Percentiles rank a stretch among this genome's conserved stretches.
Conservation (phyloP, 306 rosid species). For the Dalbergia oliveri region DNA sequence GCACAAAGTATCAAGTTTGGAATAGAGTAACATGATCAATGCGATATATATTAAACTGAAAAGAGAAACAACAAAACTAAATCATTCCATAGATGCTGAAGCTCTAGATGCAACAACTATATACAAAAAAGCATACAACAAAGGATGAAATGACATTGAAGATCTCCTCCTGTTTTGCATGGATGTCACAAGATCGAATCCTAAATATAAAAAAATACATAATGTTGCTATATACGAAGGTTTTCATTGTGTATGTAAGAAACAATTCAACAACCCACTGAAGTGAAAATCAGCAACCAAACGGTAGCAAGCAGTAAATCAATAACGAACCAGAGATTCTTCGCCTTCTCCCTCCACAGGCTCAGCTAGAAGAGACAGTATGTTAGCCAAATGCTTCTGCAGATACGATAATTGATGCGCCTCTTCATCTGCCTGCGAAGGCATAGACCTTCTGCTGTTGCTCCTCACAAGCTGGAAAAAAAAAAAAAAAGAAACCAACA, state of each 20-base stretch:
- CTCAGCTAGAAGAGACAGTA: conserved; percentile 91
- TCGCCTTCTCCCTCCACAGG: conserved; percentile 93
- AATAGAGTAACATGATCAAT: conserved; percentile 19
- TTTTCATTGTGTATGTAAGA: background rate
- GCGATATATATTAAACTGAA: background rate
- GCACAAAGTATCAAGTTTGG: conserved; percentile 26
- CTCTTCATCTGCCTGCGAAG: conserved; percentile 96
- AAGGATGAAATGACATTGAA: conserved; percentile 14
- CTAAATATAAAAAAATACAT: background rate
- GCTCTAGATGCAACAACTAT: conserved; percentile 6
- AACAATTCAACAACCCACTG: background rate
- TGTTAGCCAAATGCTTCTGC: conserved; percentile 91
- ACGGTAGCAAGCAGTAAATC: conserved; percentile 37
- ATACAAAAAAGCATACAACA: conserved; percentile 18
- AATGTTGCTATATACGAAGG: background rate
- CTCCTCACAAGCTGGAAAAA: conserved; percentile 93
- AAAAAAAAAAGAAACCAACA: background rate
- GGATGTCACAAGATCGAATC: conserved; percentile 35
- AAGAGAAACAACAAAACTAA: background rate
- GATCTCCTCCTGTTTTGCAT: conserved; percentile 34
- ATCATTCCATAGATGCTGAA: conserved; percentile 27
- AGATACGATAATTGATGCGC: conserved; percentile 95
- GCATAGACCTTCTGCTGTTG: conserved; percentile 89
- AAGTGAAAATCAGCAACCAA: conserved; percentile 28
- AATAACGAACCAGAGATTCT: conserved; percentile 88